These are phyloP conservation scores for Cystobasidium slooffiae DNA, from an alignment of 1,284 basidiomycete species.

Conservation along the genomic window DNA sequence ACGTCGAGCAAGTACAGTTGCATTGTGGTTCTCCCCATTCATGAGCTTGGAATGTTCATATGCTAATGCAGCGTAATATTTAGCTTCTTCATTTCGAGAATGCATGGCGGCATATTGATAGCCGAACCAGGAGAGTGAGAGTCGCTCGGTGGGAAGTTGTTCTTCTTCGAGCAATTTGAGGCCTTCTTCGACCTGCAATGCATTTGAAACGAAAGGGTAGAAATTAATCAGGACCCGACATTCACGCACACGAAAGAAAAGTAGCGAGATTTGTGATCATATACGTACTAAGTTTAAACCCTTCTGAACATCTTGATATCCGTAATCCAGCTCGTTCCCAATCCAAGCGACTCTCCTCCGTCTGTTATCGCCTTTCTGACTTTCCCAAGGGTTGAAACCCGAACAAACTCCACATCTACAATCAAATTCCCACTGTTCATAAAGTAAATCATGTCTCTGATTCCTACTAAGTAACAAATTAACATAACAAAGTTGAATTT, in stretches of 20 bases:
- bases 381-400: neutral
- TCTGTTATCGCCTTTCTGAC: neutral
- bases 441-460: slow-evolving; percentile 3
- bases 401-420: slow-evolving; percentile 15
- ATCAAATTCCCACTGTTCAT: slow-evolving; percentile 12
- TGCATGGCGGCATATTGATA: slow-evolving; percentile 9
- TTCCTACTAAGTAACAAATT: neutral
- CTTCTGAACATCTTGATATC: neutral
- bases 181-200: slow-evolving; percentile 5
- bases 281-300: neutral
- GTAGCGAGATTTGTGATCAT: neutral
- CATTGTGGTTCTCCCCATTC: slow-evolving; percentile 3
- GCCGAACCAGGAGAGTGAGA: slow-evolving; percentile 10
- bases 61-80: slow-evolving; percentile 1
- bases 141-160: neutral
- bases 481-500: slow-evolving; percentile 16
- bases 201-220: neutral
- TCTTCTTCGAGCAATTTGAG: slow-evolving; percentile 16
- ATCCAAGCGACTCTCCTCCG: neutral
- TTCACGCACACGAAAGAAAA: too few relatives aligned
- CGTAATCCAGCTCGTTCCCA: neutral
- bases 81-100: neutral
- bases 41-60: slow-evolving; percentile 13
- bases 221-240: too few relatives aligned
- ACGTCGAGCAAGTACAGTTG: neutral